Evolutionary conservation across 202 grass and related monocot species (phyloP), one percentile per base, ranked within the genome.

Genomic region (Cymbopogon flexuosus): DNA sequence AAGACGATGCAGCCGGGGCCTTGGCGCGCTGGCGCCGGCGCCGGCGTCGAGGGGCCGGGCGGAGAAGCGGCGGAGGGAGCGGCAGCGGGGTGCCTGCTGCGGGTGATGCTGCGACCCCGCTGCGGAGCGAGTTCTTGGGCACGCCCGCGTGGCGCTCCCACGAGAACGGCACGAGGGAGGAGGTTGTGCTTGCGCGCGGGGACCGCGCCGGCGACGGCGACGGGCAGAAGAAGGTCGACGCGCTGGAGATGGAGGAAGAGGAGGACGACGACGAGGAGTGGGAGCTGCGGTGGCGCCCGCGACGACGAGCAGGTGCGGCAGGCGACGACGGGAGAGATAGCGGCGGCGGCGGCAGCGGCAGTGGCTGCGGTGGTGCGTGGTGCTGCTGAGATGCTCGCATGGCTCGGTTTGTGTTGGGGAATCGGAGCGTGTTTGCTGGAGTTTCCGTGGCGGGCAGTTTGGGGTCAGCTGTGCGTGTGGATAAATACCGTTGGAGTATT

Each of bases 61-160:
- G 51, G 24, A 39, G 76, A 30, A 80, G 81, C 42, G 80, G 93
- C 3, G 88, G 21, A 0, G 56, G 58, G 3, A 84, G 88, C 63
- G 90, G 64, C 37, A 89, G 35, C 23, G 83, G 56, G 64, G 68
- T 15, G 68, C 10, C 15, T 10, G 21, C 11, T 10, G 21, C 0
- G 2, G 70, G 30, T 35, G 65, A 34, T 27, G 69, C 42, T 27
- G 68, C 42, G 29, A 6, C 2, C 24, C 16, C 19, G 14, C 46
- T 15, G 39, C 63, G 87, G 42, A 11, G 18, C 19, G 86, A 73
- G 79, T 33, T 85, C 78, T 89, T 93, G 58, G 93, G 93, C 57
- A 93, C 84, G 52, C 93, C 93, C 0, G 93, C 81, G 72, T 80
- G 85, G 31, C 69, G 91, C 72, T 97, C 91, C 93, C 91, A 93